Evolutionary conservation across 768 basidiomycete species (phyloP).

Genomic region (Rhizopogon vesiculosus): DNA sequence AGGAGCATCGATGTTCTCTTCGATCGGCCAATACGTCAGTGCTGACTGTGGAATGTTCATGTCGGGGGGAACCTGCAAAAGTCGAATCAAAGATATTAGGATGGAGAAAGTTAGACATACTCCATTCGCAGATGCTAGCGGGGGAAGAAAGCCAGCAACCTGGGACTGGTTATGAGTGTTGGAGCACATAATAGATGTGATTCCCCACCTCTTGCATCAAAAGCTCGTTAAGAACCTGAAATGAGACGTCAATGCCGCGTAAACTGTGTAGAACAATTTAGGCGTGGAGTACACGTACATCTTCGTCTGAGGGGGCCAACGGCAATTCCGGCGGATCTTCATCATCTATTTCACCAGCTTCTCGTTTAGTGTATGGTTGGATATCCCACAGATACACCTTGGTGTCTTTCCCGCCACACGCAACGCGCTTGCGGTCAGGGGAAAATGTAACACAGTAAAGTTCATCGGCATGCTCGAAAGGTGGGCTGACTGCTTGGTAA

Average conservation of each 20-base stretch:
- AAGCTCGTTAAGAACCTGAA: neutral
- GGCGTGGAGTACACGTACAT: neutral
- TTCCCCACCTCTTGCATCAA: neutral
- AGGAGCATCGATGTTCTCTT: neutral
- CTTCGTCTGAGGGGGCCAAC: neutral
- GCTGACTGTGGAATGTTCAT: neutral
- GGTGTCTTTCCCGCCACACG: slow-evolving; percentile 23
- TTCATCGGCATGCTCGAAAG: slow-evolving; percentile 22
- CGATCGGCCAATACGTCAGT: neutral
- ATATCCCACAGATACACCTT: slow-evolving; percentile 28
- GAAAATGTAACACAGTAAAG: slow-evolving; percentile 25
- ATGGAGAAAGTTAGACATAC: neutral
- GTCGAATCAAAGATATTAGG: neutral
- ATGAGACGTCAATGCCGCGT: neutral
- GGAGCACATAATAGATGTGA: neutral
- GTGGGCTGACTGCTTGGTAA: slow-evolving; percentile 13
- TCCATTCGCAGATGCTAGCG: neutral
- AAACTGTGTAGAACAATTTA: neutral
- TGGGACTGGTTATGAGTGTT: neutral
- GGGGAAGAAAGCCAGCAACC: slow-evolving; percentile 1
- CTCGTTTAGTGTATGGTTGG: slow-evolving; percentile 17
- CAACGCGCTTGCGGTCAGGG: slow-evolving; percentile 20
- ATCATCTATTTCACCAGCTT: slow-evolving; percentile 13
- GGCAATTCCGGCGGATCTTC: neutral
- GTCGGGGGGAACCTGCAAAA: neutral